These are phyloP conservation scores for Pyronema omphalodes DNA, from an alignment of 495 filamentous ascomycete genomes.

Conservation along the genomic window DNA sequence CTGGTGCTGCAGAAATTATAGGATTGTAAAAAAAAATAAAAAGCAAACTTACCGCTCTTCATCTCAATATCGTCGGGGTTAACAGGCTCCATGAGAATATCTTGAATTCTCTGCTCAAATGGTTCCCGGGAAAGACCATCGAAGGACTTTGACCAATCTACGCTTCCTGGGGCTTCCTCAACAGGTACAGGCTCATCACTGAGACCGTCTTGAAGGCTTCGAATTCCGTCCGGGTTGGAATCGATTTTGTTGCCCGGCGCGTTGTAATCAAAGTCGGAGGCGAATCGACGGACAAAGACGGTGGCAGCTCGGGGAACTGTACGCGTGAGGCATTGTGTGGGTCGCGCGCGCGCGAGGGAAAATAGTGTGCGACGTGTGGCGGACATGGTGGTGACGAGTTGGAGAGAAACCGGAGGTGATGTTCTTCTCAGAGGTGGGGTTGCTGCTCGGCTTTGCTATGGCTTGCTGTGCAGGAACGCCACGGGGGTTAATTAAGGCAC, in stretches of 20 bases:
- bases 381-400: background rate
- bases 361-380: background rate
- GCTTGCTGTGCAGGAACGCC: too few species aligned
- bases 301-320: background rate
- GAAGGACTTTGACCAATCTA: conserved; percentile 90
- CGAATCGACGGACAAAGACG: background rate
- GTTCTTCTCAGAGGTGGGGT: background rate
- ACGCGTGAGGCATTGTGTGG: background rate
- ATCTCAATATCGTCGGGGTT: conserved; percentile 70
- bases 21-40: background rate
- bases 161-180: conserved; percentile 25
- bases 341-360: background rate
- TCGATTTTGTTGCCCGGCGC: background rate
- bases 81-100: conserved; percentile 49
- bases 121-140: conserved; percentile 62
- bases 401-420: background rate
- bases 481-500: too few species aligned
- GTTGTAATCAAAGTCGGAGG: background rate
- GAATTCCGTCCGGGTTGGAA: background rate
- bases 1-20: too few species aligned
- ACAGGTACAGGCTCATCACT: background rate
- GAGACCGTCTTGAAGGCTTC: background rate
- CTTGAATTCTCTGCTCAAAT: conserved; percentile 57
- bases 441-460: background rate
- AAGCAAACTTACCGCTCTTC: conserved; percentile 33